Base-by-base conservation (phyloP, 116 monocot genomes). In the Posidonia oceanica region DNA sequence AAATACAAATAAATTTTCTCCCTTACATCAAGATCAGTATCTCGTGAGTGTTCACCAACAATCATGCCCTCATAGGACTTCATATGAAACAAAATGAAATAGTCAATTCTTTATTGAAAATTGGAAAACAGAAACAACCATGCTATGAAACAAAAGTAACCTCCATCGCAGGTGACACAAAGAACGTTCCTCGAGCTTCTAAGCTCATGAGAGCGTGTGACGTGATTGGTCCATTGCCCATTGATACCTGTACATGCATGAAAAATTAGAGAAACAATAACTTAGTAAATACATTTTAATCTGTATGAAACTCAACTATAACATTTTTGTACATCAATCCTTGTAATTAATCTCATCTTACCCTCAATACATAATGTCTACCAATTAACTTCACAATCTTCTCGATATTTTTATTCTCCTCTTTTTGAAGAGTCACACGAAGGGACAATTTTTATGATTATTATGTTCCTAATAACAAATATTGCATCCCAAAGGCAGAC, bases 61-160 rank as follows among this genome's bases (percentile, higher is more conserved):
- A 98, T 90, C 98, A 98, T 98, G 52, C 98, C 98, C 51, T 98
- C 98, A 59, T 98, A 98, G 52, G 93, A 80, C 92, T 97, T 71
- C 40, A 70, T 57, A 66, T 72, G 69, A 54, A 67, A 70, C n/a
- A 76, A 66, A 38, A 22, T 48, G 39, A 62, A 76, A 61, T 21
- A 64, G 21, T 37, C 36, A 53, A 53, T 15, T n/a, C 23, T 59
- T 71, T 40, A 61, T 71, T 41, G 11, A 71, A 48, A 60, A 51
- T 71, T 4, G n/a, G 48, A 18, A 72, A 48, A 44, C 18, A 14
- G 59, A 53, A 23, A 23, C 44, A 3, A 70, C 16, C 7, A 55
- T 58, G 57, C 23, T 60, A 18, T 38, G 22, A 61, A 61, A 12
- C 16, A 69, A 69, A 18, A 71, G 6, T 60, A 13, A 71, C 71